Conservation (phyloP, 2,329 filamentous ascomycete genomes). For the Scedosporium boydii region DNA sequence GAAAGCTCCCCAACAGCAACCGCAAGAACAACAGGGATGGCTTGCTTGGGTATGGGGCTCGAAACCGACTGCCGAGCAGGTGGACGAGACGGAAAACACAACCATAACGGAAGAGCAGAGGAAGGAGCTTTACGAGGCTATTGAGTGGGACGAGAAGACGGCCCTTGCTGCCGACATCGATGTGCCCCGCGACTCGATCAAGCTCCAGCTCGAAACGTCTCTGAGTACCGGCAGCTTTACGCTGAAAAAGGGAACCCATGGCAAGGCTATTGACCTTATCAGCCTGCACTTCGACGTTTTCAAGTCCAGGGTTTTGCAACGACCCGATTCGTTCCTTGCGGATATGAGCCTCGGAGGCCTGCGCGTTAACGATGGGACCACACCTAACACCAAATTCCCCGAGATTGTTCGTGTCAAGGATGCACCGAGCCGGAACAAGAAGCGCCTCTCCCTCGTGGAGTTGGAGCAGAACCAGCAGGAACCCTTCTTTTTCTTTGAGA, state of each 20-base stretch:
- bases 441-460: constrained; percentile 43
- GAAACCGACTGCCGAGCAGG: constrained; percentile 48
- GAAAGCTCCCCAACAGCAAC: constrained; percentile 44
- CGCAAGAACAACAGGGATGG: constrained; percentile 74
- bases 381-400: constrained; percentile 78
- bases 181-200: constrained; percentile 80
- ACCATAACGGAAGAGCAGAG: constrained; percentile 93
- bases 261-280: constrained; percentile 67
- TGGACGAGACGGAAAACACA: constrained; percentile 59
- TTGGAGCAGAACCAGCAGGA: constrained; percentile 47
- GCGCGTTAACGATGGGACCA: constrained; percentile 92
- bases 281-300: constrained; percentile 93
- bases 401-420: constrained; percentile 97
- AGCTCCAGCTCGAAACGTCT: constrained; percentile 84
- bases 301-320: constrained; percentile 77
- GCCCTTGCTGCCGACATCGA: constrained; percentile 82
- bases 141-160: constrained; percentile 97
- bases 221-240: constrained; percentile 97
- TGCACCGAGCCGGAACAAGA: constrained; percentile 45
- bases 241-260: constrained; percentile 51
- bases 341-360: constrained; percentile 88
- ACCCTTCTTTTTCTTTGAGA: constrained; percentile 82
- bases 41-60: constrained; percentile 84
- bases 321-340: constrained; percentile 82
- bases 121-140: constrained; percentile 92